Base-by-base conservation (phyloP, 2,329 filamentous ascomycete genomes). In the Botryotinia narcissicola region DNA sequence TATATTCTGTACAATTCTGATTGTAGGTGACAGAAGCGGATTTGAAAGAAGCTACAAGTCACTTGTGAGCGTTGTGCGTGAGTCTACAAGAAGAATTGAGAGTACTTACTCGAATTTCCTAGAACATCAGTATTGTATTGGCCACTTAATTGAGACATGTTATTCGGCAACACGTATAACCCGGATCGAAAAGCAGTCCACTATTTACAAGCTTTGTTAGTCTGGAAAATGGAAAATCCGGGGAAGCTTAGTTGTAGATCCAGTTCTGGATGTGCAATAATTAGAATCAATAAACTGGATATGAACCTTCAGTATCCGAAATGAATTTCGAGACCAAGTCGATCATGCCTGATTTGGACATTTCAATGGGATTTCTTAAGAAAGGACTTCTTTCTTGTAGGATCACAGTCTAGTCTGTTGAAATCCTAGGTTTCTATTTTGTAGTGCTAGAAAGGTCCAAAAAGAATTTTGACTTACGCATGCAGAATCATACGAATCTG, bases 131-230 rank as follows among this genome's bases (percentile, higher is more conserved):
- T 2, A n/a, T 70, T 69, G 60, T 74, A 77, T 29, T 46, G n/a
- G 1, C 1, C 0, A 35, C 42, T 25, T 12, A 76, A 40, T 14
- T 71, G 48, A n/a, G 37, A 25, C 12, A 75, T 25, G 6, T 74
- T 22, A 6, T 22, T 29, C 9, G 73, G 74, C 18, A 77, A 63
- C 25, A 71, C 72, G 46, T 77, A 77, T 18, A 46, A 3, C 5
- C 71, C 71, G 7, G 72, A 18, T 74, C 76, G 71, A 35, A 77
- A 75, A 18, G 76, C 71, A 44, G 69, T 74, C 74, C 76, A 77
- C 60, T 76, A 76, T 9, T 54, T 68, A 22, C 61, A 1, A 62
- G 32, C 18, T 46, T 62, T 0, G 12, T 22, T 22, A 54, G 14
- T 54, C n/a, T 54, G 4, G 46, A 14, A 29, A 20, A 20, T 12